Evolutionary conservation across 495 filamentous ascomycete genomes (phyloP).

Genomic region (Podospora sp.): DNA sequence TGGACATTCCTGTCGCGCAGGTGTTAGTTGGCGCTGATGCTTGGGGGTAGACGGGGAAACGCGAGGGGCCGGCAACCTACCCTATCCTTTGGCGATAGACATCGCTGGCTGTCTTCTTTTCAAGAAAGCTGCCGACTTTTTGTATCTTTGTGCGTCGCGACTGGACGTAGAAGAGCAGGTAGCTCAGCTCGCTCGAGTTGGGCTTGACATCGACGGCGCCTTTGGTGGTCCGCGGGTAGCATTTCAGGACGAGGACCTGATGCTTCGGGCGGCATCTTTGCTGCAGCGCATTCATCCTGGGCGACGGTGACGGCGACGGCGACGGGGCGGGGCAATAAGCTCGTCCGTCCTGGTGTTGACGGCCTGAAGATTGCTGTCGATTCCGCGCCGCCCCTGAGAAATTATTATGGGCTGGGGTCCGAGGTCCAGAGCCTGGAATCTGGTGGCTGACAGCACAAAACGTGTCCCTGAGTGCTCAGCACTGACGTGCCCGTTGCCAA

Average conservation of each 20-base stretch:
- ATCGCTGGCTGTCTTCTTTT: constrained; percentile 86
- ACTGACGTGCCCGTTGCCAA: neutral
- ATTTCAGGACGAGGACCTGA: constrained; percentile 89
- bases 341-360: neutral
- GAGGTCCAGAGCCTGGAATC: neutral
- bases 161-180: constrained; percentile 92
- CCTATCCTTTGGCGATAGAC: constrained; percentile 79
- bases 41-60: neutral
- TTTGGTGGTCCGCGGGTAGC: constrained; percentile 88
- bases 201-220: constrained; percentile 87
- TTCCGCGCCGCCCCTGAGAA: constrained; percentile 9
- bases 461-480: neutral
- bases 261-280: constrained; percentile 81
- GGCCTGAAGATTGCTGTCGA: neutral
- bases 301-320: constrained; percentile 2
- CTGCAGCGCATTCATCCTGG: constrained; percentile 58
- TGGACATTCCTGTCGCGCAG: constrained; percentile 74
- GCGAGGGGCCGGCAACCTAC: constrained; percentile 52
- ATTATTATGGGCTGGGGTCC: neutral
- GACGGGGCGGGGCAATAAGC: neutral
- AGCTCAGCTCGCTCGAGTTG: constrained; percentile 91
- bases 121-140: constrained; percentile 88
- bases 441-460: constrained; percentile 7
- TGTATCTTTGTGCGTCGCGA: constrained; percentile 90
- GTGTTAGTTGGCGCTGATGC: constrained; percentile 1